Evolutionary conservation across 2,329 filamentous ascomycete species (phyloP).

Genomic region (Hypoxylon sp.): DNA sequence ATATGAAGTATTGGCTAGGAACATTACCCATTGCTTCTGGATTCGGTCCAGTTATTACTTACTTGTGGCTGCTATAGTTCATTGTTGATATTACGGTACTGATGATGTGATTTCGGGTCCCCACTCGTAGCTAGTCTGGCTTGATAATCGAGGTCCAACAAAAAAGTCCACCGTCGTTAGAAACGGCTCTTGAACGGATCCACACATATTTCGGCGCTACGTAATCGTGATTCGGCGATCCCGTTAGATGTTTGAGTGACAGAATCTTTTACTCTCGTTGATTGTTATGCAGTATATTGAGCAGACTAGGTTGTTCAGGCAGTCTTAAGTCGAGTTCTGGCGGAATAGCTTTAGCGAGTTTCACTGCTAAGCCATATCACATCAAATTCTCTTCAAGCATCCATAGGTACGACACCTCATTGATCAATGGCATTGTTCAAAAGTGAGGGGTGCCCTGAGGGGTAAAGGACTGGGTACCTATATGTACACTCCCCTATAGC

Average conservation of each 20-base stretch:
- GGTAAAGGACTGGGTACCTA: slow-evolving; percentile 32
- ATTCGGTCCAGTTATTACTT: not conserved
- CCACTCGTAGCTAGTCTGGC: slow-evolving; percentile 22
- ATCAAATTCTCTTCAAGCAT: slow-evolving; percentile 22
- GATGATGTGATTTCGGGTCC: slow-evolving; percentile 18
- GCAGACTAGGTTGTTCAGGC: slow-evolving; percentile 4
- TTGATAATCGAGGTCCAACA: slow-evolving; percentile 19
- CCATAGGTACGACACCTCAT: slow-evolving; percentile 23
- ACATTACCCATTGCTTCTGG: slow-evolving; percentile 3
- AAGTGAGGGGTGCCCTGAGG: slow-evolving; percentile 37
- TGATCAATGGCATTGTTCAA: slow-evolving; percentile 32
- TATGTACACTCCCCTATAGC: slow-evolving; percentile 28
- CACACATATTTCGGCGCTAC: slow-evolving; percentile 27
- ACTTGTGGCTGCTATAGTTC: not conserved
- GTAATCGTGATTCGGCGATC: slow-evolving; percentile 32
- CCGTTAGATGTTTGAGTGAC: slow-evolving; percentile 22
- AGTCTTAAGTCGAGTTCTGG: slow-evolving; percentile 6
- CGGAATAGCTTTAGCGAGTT: slow-evolving; percentile 24
- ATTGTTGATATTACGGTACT: slow-evolving; percentile 11
- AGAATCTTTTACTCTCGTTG: slow-evolving; percentile 7
- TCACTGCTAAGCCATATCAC: slow-evolving; percentile 39
- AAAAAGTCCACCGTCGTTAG: slow-evolving; percentile 13
- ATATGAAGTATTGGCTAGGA: slow-evolving; percentile 28
- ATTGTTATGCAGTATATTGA: slow-evolving; percentile 8
- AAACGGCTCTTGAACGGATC: slow-evolving; percentile 20